A percentile compares a stretch with the other conserved stretches of the same genome.
phyloP scores from a whole-genome alignment of 192 early-diverging fungal genomes.

The Cladochytrium replicatum region DNA sequence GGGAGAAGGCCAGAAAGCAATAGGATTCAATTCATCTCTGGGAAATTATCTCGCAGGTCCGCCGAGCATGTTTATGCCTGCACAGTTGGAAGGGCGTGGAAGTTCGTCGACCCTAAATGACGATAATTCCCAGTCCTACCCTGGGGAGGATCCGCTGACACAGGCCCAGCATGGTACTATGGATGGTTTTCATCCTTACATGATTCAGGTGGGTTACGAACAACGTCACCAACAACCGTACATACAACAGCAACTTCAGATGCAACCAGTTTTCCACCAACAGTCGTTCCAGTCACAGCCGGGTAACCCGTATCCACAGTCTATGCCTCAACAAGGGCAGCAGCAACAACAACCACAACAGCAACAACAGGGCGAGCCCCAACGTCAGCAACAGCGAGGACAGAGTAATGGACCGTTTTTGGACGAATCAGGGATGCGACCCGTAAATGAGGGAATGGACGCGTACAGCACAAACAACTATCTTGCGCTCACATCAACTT shows the following conservation, averaged over 20 bases:
- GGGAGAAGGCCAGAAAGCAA: no score
- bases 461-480: no score
- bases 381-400: background rate
- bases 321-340: no score
- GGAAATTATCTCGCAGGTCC: no score
- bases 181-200: slow-evolving; percentile 10
- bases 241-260: slow-evolving; percentile 1
- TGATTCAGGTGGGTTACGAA: background rate
- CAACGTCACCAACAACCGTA: slow-evolving; percentile 1
- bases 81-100: background rate
- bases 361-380: slow-evolving; percentile 4
- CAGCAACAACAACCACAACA: slow-evolving; percentile 10
- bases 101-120: background rate
- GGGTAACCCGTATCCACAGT: slow-evolving; percentile 1
- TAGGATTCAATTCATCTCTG: no score
- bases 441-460: no score
- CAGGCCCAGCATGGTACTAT: slow-evolving; percentile 2
- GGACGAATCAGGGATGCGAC: background rate
- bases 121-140: slow-evolving; percentile 2
- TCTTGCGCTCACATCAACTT: no score
- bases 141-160: background rate
- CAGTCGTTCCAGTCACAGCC: slow-evolving; percentile 8
- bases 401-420: background rate
- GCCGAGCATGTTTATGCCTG: background rate
- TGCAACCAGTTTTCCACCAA: slow-evolving; percentile 9